A percentile compares a stretch with the other conserved stretches of the same genome.
phyloP scores from a whole-genome alignment of 2,329 filamentous ascomycete genomes.

The Byssothecium circinans region DNA sequence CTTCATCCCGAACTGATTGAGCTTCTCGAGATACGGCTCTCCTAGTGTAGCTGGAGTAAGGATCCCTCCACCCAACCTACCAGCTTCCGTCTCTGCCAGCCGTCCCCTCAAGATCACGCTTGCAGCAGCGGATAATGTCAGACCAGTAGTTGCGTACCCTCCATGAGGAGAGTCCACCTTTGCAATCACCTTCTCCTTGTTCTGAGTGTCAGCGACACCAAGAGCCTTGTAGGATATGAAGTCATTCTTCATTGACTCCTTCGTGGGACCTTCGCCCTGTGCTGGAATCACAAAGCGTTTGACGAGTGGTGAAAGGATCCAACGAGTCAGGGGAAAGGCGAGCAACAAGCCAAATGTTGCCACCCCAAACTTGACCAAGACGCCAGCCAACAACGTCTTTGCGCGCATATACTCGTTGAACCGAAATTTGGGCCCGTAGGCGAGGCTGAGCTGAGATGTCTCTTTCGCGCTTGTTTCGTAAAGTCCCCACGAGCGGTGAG shows the following conservation, averaged over 20 bases:
- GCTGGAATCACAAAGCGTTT: slow-evolving; percentile 32
- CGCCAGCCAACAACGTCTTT: slow-evolving; percentile 51
- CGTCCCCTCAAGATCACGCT: slow-evolving; percentile 65
- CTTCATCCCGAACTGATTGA: slow-evolving; percentile 64
- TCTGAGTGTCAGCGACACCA: slow-evolving; percentile 56
- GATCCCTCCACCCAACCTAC: slow-evolving; percentile 64
- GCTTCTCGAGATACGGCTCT: slow-evolving; percentile 64
- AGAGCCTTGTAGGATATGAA: slow-evolving; percentile 66
- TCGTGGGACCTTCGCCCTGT: slow-evolving; percentile 37
- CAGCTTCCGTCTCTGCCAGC: slow-evolving; percentile 50
- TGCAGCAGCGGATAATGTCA: slow-evolving; percentile 66
- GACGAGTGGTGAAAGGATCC: slow-evolving; percentile 33
- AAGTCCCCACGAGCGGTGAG: slow-evolving; percentile 62
- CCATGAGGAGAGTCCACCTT: slow-evolving; percentile 61
- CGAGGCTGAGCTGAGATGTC: slow-evolving; percentile 44
- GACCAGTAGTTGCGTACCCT: slow-evolving; percentile 68
- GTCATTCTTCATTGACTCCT: slow-evolving; percentile 60
- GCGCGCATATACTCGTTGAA: slow-evolving; percentile 60
- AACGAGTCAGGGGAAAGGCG: slow-evolving; percentile 58
- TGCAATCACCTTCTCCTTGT: slow-evolving; percentile 57
- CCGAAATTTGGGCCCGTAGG: slow-evolving; percentile 60
- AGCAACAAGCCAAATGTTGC: slow-evolving; percentile 49
- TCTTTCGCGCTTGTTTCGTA: slow-evolving; percentile 40
- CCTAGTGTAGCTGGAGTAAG: slow-evolving; percentile 74
- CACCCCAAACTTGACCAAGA: slow-evolving; percentile 54